A percentile compares a stretch with the other conserved stretches of the same genome.
These are phyloP conservation scores for Lactarius tabidus DNA, from an alignment of 768 basidiomycete species.

Conservation along the genomic window DNA sequence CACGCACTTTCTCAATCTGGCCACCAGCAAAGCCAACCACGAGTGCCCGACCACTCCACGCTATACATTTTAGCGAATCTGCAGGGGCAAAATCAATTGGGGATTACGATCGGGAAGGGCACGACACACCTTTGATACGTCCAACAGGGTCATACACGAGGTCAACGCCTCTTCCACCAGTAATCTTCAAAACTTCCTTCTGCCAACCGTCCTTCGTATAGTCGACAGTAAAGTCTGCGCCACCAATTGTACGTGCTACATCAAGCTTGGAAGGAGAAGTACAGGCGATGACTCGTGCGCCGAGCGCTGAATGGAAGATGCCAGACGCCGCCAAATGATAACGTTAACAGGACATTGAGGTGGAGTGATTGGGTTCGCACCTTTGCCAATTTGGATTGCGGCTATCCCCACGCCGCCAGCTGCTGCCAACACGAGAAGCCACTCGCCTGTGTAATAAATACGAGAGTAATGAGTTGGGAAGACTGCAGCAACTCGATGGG, in stretches of 20 bases:
- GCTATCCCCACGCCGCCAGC: conserved; percentile 93
- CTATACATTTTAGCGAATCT: conserved; percentile 90
- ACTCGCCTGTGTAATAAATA: conserved; percentile 58
- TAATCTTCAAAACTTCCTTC: conserved; percentile 81
- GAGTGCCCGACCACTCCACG: conserved; percentile 88
- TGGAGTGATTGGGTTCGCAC: conserved; percentile 36
- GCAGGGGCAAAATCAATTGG: conserved; percentile 13
- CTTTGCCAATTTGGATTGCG: conserved; percentile 91
- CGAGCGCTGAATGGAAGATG: conserved; percentile 53
- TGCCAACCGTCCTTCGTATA: conserved; percentile 84
- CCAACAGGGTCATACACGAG: conserved; percentile 88
- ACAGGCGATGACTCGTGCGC: conserved; percentile 93
- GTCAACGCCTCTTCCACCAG: conserved; percentile 79
- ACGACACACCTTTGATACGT: conserved; percentile 52
- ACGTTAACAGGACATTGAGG: not conserved
- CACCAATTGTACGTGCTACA: conserved; percentile 68
- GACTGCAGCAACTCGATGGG: not conserved
- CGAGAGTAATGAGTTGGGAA: not conserved
- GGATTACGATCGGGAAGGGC: not conserved
- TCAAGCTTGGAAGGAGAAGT: conserved; percentile 78
- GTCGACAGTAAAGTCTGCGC: conserved; percentile 79
- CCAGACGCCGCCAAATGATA: not conserved
- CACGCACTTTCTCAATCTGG: conserved; percentile 69
- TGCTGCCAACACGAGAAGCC: conserved; percentile 90
- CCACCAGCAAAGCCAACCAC: conserved; percentile 94